Base-by-base conservation (phyloP, 2,329 filamentous ascomycete genomes). In the Nectriaceae sp. region DNA sequence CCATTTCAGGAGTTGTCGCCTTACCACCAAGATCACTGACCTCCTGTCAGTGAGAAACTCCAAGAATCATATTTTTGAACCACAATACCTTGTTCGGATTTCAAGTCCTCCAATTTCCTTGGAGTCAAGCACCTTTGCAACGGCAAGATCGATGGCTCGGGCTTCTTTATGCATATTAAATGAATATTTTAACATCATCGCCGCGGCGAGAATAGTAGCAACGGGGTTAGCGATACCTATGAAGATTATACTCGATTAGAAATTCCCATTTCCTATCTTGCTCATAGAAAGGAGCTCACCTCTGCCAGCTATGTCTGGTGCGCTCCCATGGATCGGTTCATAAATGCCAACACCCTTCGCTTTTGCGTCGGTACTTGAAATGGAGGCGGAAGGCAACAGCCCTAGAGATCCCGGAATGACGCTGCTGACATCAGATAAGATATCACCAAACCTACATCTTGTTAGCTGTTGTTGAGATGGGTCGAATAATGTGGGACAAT, bases 21-120 rank as follows among this genome's bases (percentile, higher is more conserved):
- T 72, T 77, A 13, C 85, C 87, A 15, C 83, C 85, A 55, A 87
- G 84, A 53, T 89, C 86, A n/a, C n/a, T n/a, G n/a, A n/a, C n/a
- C n/a, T n/a, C n/a, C n/a, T n/a, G n/a, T n/a, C n/a, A n/a, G n/a
- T n/a, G n/a, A n/a, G n/a, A n/a, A n/a, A n/a, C n/a, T n/a, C n/a
- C n/a, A n/a, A n/a, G n/a, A n/a, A n/a, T n/a, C n/a, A n/a, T n/a
- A n/a, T n/a, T n/a, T n/a, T n/a, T n/a, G n/a, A n/a, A n/a, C n/a
- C n/a, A n/a, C n/a, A n/a, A n/a, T n/a, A n/a, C 33, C 74, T 77
- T 0, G 83, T 90, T 40, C 78, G 75, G 21, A 88, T 71, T 42
- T 79, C 83, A 20, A 70, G 44, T 0, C 69, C 69, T 0, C 67
- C 66, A 4, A 53, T 46, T 2, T 60, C 57, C 42, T 62, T 65